Percentiles rank a stretch among this genome's conserved stretches.
phyloP scores from a whole-genome alignment of 768 basidiomycete species.

The Trametes elegans region DNA sequence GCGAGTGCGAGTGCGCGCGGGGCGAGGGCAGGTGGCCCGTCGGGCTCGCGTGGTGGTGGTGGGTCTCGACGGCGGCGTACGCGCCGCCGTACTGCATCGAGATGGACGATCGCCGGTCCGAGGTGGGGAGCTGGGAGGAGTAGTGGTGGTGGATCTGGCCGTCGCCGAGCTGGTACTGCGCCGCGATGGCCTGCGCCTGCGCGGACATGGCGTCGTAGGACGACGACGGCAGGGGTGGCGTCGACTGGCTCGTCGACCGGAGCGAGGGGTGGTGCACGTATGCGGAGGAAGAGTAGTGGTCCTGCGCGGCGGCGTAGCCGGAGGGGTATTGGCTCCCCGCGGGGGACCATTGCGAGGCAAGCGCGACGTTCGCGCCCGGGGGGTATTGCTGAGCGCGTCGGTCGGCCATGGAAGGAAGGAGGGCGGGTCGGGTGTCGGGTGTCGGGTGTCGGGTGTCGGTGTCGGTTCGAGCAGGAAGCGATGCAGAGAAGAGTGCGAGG shows the following conservation, averaged over 20 bases:
- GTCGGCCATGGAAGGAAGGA: constrained; percentile 20
- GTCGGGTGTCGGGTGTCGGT: too few species aligned
- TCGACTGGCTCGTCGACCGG: constrained; percentile 11
- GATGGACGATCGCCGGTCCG: constrained; percentile 21
- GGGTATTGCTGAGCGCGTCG: constrained; percentile 21
- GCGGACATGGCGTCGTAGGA: constrained; percentile 19
- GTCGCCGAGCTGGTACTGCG: constrained; percentile 18
- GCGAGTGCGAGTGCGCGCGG: constrained; percentile 15
- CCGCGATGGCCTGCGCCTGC: constrained; percentile 19
- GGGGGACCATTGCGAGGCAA: constrained; percentile 17
- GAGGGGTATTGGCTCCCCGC: constrained; percentile 16
- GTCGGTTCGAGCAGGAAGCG: too few species aligned
- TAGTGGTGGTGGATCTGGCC: constrained; percentile 17
- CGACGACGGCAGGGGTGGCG: constrained; percentile 7
- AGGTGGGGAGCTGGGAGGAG: constrained; percentile 18
- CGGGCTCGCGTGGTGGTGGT: constrained; percentile 6
- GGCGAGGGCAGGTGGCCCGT: not conserved
- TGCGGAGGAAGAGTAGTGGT: constrained; percentile 19
- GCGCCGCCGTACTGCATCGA: constrained; percentile 17
- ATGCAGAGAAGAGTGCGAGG: constrained; percentile 14
- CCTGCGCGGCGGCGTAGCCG: constrained; percentile 15
- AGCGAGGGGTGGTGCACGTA: constrained; percentile 17
- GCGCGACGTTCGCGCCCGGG: constrained; percentile 16
- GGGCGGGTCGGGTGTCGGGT: too few species aligned
- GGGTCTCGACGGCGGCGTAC: constrained; percentile 9